Conservation (phyloP, 2,329 filamentous ascomycete genomes). For the Penicillium sp. region DNA sequence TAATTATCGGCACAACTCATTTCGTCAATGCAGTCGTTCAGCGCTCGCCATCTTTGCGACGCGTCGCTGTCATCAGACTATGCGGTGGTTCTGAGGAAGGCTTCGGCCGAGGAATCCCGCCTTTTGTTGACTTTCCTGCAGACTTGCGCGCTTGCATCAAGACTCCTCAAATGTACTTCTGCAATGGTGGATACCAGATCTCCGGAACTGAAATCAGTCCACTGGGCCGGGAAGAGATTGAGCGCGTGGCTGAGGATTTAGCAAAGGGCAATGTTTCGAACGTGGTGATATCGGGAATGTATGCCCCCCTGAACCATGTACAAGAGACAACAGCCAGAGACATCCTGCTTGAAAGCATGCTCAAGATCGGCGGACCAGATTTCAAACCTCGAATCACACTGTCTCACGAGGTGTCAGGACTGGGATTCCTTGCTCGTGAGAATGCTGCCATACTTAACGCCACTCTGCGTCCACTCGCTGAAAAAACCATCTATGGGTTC, state of each 20-base stretch:
- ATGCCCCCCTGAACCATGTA: background rate
- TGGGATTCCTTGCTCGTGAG: background rate
- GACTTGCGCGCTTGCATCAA: background rate
- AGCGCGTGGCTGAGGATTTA: background rate
- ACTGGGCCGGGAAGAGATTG: background rate
- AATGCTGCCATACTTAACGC: background rate
- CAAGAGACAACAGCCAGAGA: background rate
- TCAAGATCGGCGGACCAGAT: background rate
- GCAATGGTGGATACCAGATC: background rate
- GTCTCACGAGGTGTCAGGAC: background rate
- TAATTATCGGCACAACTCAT: background rate
- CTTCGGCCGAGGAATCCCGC: background rate
- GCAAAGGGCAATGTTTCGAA: background rate
- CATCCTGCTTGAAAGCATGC: background rate
- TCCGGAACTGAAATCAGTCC: background rate
- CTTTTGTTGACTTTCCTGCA: background rate
- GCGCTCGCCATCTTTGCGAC: background rate
- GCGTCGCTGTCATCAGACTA: background rate
- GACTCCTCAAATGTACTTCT: background rate
- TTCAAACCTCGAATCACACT: background rate
- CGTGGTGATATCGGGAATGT: background rate
- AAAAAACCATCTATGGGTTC: background rate
- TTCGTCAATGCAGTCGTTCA: background rate
- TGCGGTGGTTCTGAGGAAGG: background rate
- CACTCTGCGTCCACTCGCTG: background rate